These are phyloP conservation scores for Tolypocladium amazonense DNA, from an alignment of 2,329 filamentous ascomycete genomes.

Conservation along the genomic window DNA sequence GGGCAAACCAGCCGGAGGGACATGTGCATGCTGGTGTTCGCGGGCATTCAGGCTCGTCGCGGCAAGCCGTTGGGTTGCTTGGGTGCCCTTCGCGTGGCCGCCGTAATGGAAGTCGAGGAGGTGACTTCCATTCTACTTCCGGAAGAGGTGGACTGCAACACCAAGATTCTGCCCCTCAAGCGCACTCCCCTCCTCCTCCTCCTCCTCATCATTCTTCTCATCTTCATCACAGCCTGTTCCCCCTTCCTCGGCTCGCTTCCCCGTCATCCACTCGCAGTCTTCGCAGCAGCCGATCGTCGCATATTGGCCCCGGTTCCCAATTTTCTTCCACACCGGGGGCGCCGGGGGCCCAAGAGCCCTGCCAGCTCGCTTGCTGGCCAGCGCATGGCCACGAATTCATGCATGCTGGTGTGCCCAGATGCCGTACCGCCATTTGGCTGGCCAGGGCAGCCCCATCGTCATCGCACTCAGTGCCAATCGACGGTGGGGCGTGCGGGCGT, in stretches of 20 bases:
- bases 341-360: neutral
- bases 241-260: neutral
- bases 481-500: neutral
- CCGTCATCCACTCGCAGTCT: neutral
- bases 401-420: conserved; percentile 12
- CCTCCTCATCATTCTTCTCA: neutral
- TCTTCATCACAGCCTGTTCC: neutral
- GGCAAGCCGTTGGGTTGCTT: neutral
- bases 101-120: too few species aligned
- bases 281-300: neutral
- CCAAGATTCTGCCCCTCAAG: neutral
- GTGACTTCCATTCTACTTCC: neutral
- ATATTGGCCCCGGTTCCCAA: neutral
- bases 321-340: neutral
- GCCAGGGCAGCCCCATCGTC: conserved; percentile 1
- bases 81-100: neutral
- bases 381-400: conserved; percentile 18
- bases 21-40: neutral
- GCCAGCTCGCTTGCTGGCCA: conserved; percentile 6
- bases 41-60: neutral
- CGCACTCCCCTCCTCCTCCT: neutral
- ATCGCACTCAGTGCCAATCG: neutral
- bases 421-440: conserved; percentile 2
- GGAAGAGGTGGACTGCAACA: neutral
- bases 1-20: neutral